Percentiles rank a stretch among this genome's conserved stretches.
phyloP scores from a whole-genome alignment of 352 stramenopile genomes.

The Phytopythium sindhum region DNA sequence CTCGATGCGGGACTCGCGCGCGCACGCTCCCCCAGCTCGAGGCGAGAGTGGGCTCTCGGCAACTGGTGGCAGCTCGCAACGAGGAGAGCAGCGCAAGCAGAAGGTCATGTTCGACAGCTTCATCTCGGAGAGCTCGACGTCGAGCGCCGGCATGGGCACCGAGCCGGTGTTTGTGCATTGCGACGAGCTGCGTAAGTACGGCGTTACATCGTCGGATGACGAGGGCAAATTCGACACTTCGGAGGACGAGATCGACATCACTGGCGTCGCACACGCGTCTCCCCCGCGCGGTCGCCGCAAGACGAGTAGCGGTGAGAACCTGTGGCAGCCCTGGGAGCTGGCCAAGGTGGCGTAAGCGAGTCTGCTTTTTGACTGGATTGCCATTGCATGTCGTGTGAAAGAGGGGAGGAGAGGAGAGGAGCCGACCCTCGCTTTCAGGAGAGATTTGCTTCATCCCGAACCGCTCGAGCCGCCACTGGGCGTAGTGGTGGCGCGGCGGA shows the following conservation, averaged over 20 bases:
- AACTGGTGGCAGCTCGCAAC: not conserved
- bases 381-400: not conserved
- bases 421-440: not conserved
- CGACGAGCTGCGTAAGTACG: conserved; percentile 27
- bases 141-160: conserved; percentile 20
- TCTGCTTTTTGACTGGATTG: not conserved
- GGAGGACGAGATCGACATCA: conserved; percentile 72
- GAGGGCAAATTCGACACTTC: conserved; percentile 36
- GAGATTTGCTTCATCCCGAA: not conserved
- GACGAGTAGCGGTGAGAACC: conserved; percentile 33
- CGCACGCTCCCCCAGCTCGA: conserved; percentile 8
- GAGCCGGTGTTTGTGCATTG: conserved; percentile 31
- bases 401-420: not conserved
- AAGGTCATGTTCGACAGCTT: conserved; percentile 36
- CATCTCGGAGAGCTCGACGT: conserved; percentile 25
- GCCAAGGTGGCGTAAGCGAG: conserved; percentile 36
- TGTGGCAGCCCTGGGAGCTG: conserved; percentile 81
- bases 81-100: not conserved
- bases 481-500: not conserved
- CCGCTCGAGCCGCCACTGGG: not conserved
- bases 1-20: not conserved
- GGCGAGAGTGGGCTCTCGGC: conserved; percentile 9
- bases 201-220: conserved; percentile 31
- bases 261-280: conserved; percentile 47
- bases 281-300: conserved; percentile 23